phyloP scores from a whole-genome alignment of 768 basidiomycete species.

The Exidia glandulosa region DNA sequence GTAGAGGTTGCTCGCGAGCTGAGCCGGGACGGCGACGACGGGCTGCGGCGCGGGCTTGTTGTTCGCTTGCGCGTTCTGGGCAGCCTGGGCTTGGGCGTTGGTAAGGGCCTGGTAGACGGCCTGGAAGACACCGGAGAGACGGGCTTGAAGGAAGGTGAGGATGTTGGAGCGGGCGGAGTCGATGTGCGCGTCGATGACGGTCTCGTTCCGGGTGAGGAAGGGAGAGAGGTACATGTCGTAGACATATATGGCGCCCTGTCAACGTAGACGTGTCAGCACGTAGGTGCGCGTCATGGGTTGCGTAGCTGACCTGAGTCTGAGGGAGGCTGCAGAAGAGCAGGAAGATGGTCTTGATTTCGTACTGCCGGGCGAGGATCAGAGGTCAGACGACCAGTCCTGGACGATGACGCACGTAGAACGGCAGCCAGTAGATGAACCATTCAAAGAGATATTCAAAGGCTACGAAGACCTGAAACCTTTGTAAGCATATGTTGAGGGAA shows the following conservation, averaged over 20 bases:
- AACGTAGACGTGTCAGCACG: slow-evolving; percentile 6
- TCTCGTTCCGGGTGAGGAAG: slow-evolving; percentile 48
- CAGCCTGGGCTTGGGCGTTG: slow-evolving; percentile 22
- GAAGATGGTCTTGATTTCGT: slow-evolving; percentile 59
- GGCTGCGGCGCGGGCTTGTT: slow-evolving; percentile 14
- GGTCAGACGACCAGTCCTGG: too few species aligned
- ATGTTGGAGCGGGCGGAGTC: slow-evolving; percentile 40
- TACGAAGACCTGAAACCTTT: too few species aligned
- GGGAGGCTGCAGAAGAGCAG: slow-evolving; percentile 58
- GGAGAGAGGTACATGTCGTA: slow-evolving; percentile 52
- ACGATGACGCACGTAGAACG: too few species aligned
- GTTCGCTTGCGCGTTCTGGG: slow-evolving; percentile 6
- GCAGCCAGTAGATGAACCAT: slow-evolving; percentile 62
- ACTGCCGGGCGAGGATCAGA: too few species aligned
- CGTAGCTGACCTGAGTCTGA: slow-evolving; percentile 46
- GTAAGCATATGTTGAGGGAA: too few species aligned
- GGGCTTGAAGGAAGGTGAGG: slow-evolving; percentile 44
- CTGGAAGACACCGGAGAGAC: slow-evolving; percentile 38
- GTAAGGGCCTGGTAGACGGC: slow-evolving; percentile 33
- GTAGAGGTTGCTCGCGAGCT: slow-evolving; percentile 29
- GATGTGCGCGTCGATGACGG: slow-evolving; percentile 48
- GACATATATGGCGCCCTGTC: slow-evolving; percentile 56
- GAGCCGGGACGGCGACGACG: slow-evolving; percentile 17
- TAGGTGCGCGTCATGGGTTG: not conserved
- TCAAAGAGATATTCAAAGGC: slow-evolving; percentile 54